Conservation (phyloP, 345 rosid genomes). For the rapeseed (Brassica napus) region Da-Ae NC_063448.1:17251001-17251500, state of each 20-base stretch:
- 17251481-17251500: background rate
- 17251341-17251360: slow-evolving; percentile 89
- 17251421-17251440: background rate
- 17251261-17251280: slow-evolving; percentile 1
- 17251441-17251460: background rate
- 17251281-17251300: background rate
- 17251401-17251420: slow-evolving; percentile 18
- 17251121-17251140: background rate
- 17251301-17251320: slow-evolving; percentile 15
- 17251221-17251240: slow-evolving; percentile 86
- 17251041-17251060: slow-evolving; percentile 71
- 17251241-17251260: slow-evolving; percentile 24
- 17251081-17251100: background rate
- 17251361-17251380: slow-evolving; percentile 89
- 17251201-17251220: slow-evolving; percentile 85
- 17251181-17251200: slow-evolving; percentile 93
- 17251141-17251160: background rate
- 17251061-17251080: background rate
- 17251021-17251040: slow-evolving; percentile 82
- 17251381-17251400: slow-evolving; percentile 20
- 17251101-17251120: background rate
- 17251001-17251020: slow-evolving; percentile 85
- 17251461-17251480: background rate
- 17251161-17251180: slow-evolving; percentile 82
- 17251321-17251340: slow-evolving; percentile 92